phyloP scores from a whole-genome alignment of 495 filamentous ascomycete species.

The Neurospora sp. region DNA sequence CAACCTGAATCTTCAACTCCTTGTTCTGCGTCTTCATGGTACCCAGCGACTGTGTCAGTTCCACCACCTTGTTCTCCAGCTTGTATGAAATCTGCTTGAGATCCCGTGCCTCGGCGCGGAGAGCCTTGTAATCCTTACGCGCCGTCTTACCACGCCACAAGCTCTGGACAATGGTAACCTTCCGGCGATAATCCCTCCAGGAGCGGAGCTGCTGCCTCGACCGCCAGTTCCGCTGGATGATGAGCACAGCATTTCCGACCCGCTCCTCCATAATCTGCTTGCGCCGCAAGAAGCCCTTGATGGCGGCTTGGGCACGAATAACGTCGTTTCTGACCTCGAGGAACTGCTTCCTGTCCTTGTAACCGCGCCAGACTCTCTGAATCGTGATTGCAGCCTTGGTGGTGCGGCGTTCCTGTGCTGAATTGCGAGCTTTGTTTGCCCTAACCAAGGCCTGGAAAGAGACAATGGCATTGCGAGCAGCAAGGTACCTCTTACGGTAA shows the following conservation, averaged over 20 bases:
- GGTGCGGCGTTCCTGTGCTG: slow-evolving; percentile 69
- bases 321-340: slow-evolving; percentile 66
- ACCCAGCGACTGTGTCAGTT: slow-evolving; percentile 88
- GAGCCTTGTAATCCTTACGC: slow-evolving; percentile 70
- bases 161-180: slow-evolving; percentile 85
- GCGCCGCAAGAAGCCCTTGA: slow-evolving; percentile 83
- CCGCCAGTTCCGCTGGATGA: slow-evolving; percentile 87
- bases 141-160: slow-evolving; percentile 84
- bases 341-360: slow-evolving; percentile 74
- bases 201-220: slow-evolving; percentile 63
- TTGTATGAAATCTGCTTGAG: slow-evolving; percentile 98
- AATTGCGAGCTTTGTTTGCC: slow-evolving; percentile 63
- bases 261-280: slow-evolving; percentile 87
- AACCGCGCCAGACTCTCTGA: slow-evolving; percentile 87
- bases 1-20: slow-evolving; percentile 72
- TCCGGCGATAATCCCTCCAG: slow-evolving; percentile 81
- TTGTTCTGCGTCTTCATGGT: slow-evolving; percentile 91
- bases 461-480: slow-evolving; percentile 71
- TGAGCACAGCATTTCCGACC: slow-evolving; percentile 80
- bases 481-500: slow-evolving; percentile 84
- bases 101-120: slow-evolving; percentile 92
- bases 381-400: slow-evolving; percentile 86
- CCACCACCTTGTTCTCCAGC: slow-evolving; percentile 97
- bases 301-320: slow-evolving; percentile 74
- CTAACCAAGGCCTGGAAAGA: slow-evolving; percentile 64